Base-by-base conservation (phyloP, 164 flowering plant genomes). In the Berberis thunbergii region DNA sequence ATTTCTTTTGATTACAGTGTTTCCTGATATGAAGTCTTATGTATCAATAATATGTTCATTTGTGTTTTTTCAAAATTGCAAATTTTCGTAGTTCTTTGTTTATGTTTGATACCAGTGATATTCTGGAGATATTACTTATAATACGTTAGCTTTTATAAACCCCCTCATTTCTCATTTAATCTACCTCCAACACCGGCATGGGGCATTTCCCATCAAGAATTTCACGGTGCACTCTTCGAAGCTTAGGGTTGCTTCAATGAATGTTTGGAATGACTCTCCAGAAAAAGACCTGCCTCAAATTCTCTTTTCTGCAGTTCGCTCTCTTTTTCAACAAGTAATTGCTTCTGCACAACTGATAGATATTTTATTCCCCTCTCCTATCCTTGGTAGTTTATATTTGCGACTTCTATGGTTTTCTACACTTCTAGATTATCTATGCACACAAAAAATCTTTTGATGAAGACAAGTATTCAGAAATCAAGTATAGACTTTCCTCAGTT, bases 281-380 rank as follows among this genome's bases (percentile, higher is more conserved):
- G 61, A 61, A 50, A 49, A 57, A 54, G 62, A 78, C 56, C 4
- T 78, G 26, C 54, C 69, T 48, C 52, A 3, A 38, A 75, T 72
- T 70, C 81, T 94, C 58, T 67, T 76, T 26, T 74, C 82, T 67
- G 70, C 77, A 60, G 87, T 88, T 62, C 81, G 76, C 9, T 68
- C 76, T 66, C 80, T 91, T 53, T 85, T 91, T 64, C 77, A 77
- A 46, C 88, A 86, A 95, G 98, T 89, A 74, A 43, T 44, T 54
- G 4, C 1, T 5, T 52, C 13, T 52, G 55, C 55, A 52, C 3
- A 52, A 10, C 52, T 49, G 6, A 6, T 6, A 49, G 11, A 6
- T 6, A 6, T 49, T 49, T 49, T 49, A 49, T 11, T 49, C 11
- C 55, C 10, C 55, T 6, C 13, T 11, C 55, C 5, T 11, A 52